Conservation (phyloP, 495 filamentous ascomycete species). For the Trichodelitschia bisporula region DNA sequence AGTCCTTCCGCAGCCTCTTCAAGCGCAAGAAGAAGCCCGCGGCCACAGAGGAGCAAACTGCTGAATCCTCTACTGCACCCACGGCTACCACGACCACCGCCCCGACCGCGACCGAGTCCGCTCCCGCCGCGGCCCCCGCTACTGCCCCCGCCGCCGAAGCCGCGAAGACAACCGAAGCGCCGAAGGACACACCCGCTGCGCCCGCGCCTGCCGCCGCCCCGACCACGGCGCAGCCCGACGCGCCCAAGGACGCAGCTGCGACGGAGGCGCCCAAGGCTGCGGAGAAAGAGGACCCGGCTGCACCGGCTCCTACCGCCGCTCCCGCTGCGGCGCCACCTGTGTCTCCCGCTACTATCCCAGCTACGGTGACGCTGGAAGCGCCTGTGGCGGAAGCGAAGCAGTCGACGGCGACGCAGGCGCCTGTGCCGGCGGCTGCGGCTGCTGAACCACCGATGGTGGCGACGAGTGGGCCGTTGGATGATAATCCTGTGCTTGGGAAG, state of each 20-base stretch:
- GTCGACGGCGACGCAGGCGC: no score
- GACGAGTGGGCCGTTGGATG: no score
- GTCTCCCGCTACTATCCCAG: no score
- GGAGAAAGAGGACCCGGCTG: no score
- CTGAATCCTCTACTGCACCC: constrained; percentile 4
- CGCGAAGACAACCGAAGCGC: neutral
- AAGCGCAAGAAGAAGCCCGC: constrained; percentile 7
- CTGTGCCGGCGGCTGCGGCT: no score
- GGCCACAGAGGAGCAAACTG: constrained; percentile 5
- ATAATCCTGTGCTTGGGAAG: no score
- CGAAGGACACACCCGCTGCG: constrained; percentile 5
- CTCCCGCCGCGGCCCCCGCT: constrained; percentile 6
- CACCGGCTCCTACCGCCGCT: no score
- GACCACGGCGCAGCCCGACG: neutral
- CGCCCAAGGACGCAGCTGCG: neutral
- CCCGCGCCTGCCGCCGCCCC: constrained; percentile 1
- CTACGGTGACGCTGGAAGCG: no score
- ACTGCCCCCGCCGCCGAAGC: neutral
- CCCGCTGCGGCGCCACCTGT: no score
- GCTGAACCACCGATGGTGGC: no score
- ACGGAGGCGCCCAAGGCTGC: neutral
- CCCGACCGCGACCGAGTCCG: constrained; percentile 7
- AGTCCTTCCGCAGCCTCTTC: constrained; percentile 9
- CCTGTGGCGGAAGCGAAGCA: no score
- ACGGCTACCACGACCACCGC: constrained; percentile 1